Evolutionary conservation across 805 yeast species (phyloP), one percentile per base, ranked within the genome.

Genomic region (Lachancea sp.): DNA sequence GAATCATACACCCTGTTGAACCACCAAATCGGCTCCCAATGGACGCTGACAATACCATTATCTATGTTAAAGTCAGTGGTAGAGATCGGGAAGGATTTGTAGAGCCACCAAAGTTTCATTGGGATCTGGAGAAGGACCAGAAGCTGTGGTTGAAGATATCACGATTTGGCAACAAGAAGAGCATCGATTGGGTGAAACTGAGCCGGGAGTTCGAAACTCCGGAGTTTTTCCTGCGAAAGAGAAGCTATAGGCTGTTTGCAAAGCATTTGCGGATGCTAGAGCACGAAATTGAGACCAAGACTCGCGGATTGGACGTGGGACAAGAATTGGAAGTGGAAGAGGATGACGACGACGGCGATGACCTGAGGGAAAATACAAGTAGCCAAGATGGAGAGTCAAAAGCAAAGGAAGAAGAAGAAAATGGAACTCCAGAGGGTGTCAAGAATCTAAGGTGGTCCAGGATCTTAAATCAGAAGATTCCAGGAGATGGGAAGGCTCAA

Each of bases 61-160:
- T 74, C 4, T 74, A 73, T 51, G 60, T 75, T 31, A 67, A 75
- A 37, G 67, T 72, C 13, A 70, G 71, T 22, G 68, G 69, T 5
- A 58, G 65, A n/a, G 58, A 76, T 27, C 65, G 65, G 2, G 56
- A 60, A n/a, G 71, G 67, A 1, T 67, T 70, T 40, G 56, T 46
- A 3, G 75, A 72, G 47, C 76, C 78, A 1, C 54, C 54, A 2
- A 40, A 53, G 54, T 53, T 71, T 63, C 45, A 56, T 50, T 54
- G 62, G 70, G 46, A 55, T 54, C 35, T 52, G 43, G 49, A 56
- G 41, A 52, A 59, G 51, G 72, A 69, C 51, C 48, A 48, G 13
- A 57, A 53, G 30, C 55, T 69, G 25, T 66, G 64, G 63, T 48
- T 53, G 7, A 51, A 53, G 22, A 49, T 61, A 7, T 57, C 65